Evolutionary conservation across 805 yeast genomes (phyloP).

Genomic region (Myxozyma kluyveri): DNA sequence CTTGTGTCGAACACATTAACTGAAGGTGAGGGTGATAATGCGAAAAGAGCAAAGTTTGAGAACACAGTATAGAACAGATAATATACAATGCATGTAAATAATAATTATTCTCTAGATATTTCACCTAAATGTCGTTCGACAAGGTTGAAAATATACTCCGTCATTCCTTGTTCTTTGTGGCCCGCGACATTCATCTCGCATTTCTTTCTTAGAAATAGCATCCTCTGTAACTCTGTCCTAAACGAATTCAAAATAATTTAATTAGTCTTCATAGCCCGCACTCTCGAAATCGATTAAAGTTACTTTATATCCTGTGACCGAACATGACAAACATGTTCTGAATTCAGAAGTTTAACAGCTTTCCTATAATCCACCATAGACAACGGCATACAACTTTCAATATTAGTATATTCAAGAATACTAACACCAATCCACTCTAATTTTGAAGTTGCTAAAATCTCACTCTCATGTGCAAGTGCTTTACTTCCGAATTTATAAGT

Average conservation of each 20-base stretch:
- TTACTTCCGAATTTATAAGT: slow-evolving; percentile 36
- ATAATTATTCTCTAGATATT: background rate
- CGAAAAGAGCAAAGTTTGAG: too few relatives aligned
- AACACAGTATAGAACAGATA: too few relatives aligned
- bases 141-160: slow-evolving; percentile 23
- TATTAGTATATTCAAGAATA: slow-evolving; percentile 40
- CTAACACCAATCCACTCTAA: slow-evolving; percentile 44
- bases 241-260: too few relatives aligned
- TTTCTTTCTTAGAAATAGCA: slow-evolving; percentile 50
- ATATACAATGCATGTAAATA: background rate
- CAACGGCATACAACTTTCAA: slow-evolving; percentile 35
- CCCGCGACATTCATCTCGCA: slow-evolving; percentile 55
- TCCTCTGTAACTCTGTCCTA: slow-evolving; percentile 54
- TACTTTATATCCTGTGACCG: too few relatives aligned
- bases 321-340: slow-evolving; percentile 5
- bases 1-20: too few relatives aligned
- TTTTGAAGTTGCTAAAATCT: slow-evolving; percentile 13
- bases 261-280: too few relatives aligned
- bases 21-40: too few relatives aligned
- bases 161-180: slow-evolving; percentile 12
- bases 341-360: slow-evolving; percentile 36
- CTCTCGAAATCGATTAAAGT: too few relatives aligned
- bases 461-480: slow-evolving; percentile 17
- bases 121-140: background rate
- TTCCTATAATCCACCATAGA: slow-evolving; percentile 38